A percentile compares a stretch with the other conserved stretches of the same genome.
phyloP scores from a whole-genome alignment of 106 monocot species.

The Dendrobium huoshanense region DNA sequence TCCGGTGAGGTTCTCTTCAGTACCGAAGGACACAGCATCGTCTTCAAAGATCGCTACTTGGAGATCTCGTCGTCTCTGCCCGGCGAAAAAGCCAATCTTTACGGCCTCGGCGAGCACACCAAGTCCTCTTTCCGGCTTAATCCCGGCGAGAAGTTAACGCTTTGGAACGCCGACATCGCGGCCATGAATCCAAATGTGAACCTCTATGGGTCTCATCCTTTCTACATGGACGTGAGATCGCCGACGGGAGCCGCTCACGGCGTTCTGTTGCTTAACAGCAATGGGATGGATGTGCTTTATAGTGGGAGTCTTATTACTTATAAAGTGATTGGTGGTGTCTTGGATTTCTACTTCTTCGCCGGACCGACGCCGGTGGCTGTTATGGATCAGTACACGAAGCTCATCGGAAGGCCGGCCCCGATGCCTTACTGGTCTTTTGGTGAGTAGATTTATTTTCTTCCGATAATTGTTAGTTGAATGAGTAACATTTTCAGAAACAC shows the following conservation, averaged over 20 bases:
- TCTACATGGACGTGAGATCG: constrained; percentile 63
- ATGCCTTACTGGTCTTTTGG: constrained; percentile 86
- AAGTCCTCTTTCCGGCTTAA: constrained; percentile 35
- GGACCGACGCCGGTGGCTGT: constrained; percentile 36
- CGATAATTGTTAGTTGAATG: neutral
- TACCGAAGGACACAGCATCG: constrained; percentile 6
- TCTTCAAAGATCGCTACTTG: constrained; percentile 45
- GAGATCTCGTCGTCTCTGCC: constrained; percentile 39
- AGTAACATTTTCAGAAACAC: too few species aligned
- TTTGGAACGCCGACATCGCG: constrained; percentile 62
- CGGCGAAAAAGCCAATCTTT: constrained; percentile 20
- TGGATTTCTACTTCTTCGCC: constrained; percentile 56
- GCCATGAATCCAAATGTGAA: constrained; percentile 24
- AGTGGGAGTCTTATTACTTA: constrained; percentile 35
- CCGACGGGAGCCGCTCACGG: constrained; percentile 27
- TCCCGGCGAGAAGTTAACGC: constrained; percentile 40
- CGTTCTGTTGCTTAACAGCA: constrained; percentile 53
- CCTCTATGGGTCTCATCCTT: constrained; percentile 71
- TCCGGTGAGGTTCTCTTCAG: constrained; percentile 30
- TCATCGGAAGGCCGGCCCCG: constrained; percentile 42
- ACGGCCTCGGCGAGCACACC: constrained; percentile 67
- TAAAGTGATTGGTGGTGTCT: constrained; percentile 52
- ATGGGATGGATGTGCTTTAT: constrained; percentile 53
- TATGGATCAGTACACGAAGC: constrained; percentile 49
- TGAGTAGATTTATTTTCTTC: constrained; percentile 11